Base-by-base conservation (phyloP, 257 asterid genomes). In the Fraxinus americana region DNA sequence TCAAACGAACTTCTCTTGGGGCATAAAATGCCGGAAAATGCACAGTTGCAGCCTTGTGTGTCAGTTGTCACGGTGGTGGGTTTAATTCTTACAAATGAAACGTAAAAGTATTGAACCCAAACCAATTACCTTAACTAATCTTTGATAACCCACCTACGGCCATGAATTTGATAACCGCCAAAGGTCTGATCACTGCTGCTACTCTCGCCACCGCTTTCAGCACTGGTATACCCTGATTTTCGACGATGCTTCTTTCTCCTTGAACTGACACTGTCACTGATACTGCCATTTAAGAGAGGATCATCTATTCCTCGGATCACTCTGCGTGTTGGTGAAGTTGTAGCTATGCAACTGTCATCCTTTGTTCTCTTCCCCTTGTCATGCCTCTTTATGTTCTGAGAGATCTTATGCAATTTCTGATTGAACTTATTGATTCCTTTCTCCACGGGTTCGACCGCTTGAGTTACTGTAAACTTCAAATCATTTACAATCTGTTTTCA, bases 391-490 rank as follows among this genome's bases (percentile, higher is more conserved):
- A 96, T 93, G 91, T 93, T 96, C 82, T 92, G 86, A 61, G 99
- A 93, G 78, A 95, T 92, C 74, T 87, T 88, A 67, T 89, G 93
- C 77, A 94, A 71, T 82, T 90, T 92, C 86, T 89, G 83, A 77
- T 94, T 94, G 87, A 94, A 90, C 79, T 88, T 91, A 7, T 82
- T 92, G 83, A 95, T 81, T 72, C 99, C 97, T 83, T 95, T 95
- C 96, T 95, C 98, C 35, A 93, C 85, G 23, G 99, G 99, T 77
- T 94, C 97, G 63, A 92, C 99, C 35, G 99, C 99, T 82, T 95
- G 98, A 71, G 88, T 90, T 29, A 95, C 92, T 0, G 99, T 95
- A 81, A 91, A 92, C 87, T 90, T 95, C 84, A 95, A 92, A 74
- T 95, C 99, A 29, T 93, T 93, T 86, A 95, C 98, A 80, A 95